Base-by-base conservation (phyloP, 352 stramenopile genomes). In the Peronospora belbahrii region DNA sequence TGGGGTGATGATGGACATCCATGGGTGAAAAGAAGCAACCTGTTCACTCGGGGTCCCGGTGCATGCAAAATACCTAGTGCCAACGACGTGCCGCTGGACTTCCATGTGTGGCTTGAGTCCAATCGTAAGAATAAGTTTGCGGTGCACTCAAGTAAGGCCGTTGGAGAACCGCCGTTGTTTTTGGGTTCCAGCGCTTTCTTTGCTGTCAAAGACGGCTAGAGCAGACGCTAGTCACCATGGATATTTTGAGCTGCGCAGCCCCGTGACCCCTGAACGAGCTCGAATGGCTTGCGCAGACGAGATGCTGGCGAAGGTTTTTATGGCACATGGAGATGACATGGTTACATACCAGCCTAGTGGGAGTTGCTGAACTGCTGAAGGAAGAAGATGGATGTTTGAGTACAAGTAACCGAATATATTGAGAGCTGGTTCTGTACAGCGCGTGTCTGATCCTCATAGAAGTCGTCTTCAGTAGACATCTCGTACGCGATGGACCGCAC, bases 11-110 rank as follows among this genome's bases (percentile, higher is more conserved):
- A 96, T 37, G 78, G 90, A 43, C 93, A 98, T 45, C 85, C 78
- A 7, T 98, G 93, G 92, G 83, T 97, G 42, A 91, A 93, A 42
- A 71, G 76, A 40, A 91, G 83, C 25, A 88, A 81, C 37, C 46
- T 97, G 4, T 97, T 98, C 61, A 98, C 94, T 13, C 77, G 75
- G 50, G 95, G 95, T 6, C 94, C 95, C 0, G 94, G 94, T 6
- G 94, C 82, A 0, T 98, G 98, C 80, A 98, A 98, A 67, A 97
- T 98, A 55, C 94, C 95, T 31, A 87, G 90, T 20, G 96, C 96
- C 34, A 98, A 98, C 55, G 94, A 98, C 56, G 74, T 97, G 11
- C 94, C 94, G 0, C 66, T 96, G 39, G 70, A 95, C 25, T 97
- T 98, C 52, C 85, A 96, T 61, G 87, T 98, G 10, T 95, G 83